Evolutionary conservation across 495 filamentous ascomycete genomes (phyloP).

Genomic region (Trypethelium eluteriae): DNA sequence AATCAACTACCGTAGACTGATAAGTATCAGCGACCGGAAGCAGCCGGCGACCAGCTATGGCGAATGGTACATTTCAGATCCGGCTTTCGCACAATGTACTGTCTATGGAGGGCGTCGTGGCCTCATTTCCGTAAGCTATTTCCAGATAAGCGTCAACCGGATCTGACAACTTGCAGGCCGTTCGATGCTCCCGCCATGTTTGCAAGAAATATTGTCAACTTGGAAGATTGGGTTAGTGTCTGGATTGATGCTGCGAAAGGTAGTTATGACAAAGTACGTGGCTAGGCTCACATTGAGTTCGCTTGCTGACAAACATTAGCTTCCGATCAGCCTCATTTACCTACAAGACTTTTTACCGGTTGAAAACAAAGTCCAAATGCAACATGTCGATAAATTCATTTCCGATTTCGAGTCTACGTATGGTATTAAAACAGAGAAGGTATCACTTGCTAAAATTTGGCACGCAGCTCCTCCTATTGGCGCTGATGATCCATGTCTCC

Average conservation of each 20-base stretch:
- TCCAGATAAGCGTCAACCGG: background rate
- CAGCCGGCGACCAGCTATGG: background rate
- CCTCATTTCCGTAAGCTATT: background rate
- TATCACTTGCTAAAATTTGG: background rate
- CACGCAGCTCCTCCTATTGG: background rate
- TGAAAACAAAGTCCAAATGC: background rate
- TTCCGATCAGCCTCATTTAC: background rate
- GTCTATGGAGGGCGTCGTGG: background rate
- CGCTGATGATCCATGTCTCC: background rate
- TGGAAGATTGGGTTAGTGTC: background rate
- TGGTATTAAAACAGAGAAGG: background rate
- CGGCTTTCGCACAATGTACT: background rate
- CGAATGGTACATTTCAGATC: background rate
- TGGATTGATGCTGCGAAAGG: background rate
- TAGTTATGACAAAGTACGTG: background rate
- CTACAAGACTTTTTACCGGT: background rate
- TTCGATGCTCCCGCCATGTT: background rate
- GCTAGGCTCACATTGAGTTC: too few relatives aligned
- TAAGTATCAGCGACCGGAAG: background rate
- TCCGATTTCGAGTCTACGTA: background rate
- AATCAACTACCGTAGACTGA: too few relatives aligned
- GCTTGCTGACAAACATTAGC: background rate
- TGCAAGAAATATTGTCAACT: background rate
- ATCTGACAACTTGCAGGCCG: background rate
- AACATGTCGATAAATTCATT: background rate